These are phyloP conservation scores for Hypoxylon lenormandii DNA, from an alignment of 495 filamentous ascomycete species.

Conservation along the genomic window DNA sequence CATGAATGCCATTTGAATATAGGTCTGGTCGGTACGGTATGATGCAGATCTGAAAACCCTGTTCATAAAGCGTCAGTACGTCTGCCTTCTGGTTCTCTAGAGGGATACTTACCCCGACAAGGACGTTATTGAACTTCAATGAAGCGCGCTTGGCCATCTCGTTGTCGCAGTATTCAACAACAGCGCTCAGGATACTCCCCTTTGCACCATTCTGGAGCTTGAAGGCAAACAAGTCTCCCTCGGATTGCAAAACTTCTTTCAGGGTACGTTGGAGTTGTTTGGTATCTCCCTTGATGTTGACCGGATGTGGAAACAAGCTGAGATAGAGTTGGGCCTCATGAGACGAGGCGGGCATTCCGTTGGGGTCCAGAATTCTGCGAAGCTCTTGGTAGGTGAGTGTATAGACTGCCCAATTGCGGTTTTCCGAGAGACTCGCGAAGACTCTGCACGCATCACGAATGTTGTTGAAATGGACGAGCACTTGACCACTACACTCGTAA, in stretches of 20 bases:
- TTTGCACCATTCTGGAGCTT: slow-evolving; percentile 52
- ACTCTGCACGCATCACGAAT: slow-evolving; percentile 67
- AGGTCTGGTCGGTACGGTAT: slow-evolving; percentile 44
- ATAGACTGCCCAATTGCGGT: slow-evolving; percentile 63
- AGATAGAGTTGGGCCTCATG: slow-evolving; percentile 67
- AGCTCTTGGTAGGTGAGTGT: slow-evolving; percentile 63
- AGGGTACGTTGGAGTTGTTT: slow-evolving; percentile 58
- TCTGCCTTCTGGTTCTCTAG: background rate
- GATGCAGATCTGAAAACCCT: slow-evolving; percentile 49
- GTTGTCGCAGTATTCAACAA: slow-evolving; percentile 69
- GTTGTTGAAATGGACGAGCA: slow-evolving; percentile 70
- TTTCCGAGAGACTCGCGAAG: slow-evolving; percentile 58
- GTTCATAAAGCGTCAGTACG: slow-evolving; percentile 16
- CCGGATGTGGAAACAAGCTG: slow-evolving; percentile 52
- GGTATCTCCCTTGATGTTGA: slow-evolving; percentile 29
- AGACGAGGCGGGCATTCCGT: slow-evolving; percentile 47
- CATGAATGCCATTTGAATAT: background rate
- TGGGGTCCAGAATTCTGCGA: slow-evolving; percentile 41
- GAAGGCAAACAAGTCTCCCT: slow-evolving; percentile 69
- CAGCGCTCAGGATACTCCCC: slow-evolving; percentile 54
- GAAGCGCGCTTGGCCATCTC: slow-evolving; percentile 53
- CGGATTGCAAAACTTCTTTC: slow-evolving; percentile 61
- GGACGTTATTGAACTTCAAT: slow-evolving; percentile 58
- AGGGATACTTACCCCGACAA: slow-evolving; percentile 61
- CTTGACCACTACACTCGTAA: slow-evolving; percentile 45